These are phyloP conservation scores for Sarcocystis neurona DNA, from an alignment of 169 alveolate genomes.

Conservation along the genomic window DNA sequence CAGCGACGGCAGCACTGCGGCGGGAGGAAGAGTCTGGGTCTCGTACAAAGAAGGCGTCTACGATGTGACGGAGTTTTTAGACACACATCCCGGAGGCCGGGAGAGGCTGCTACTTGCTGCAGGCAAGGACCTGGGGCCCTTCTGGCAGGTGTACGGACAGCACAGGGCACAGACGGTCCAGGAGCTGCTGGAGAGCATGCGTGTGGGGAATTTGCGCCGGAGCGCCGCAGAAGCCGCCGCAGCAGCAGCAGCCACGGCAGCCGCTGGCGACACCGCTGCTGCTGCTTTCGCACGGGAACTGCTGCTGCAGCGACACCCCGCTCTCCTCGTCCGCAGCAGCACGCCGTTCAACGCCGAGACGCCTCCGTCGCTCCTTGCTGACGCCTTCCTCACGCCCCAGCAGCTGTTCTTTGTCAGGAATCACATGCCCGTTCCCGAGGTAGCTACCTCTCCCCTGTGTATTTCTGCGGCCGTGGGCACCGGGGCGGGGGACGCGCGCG, in stretches of 20 bases:
- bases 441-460: conserved; percentile 36
- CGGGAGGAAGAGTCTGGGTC: conserved; percentile 74
- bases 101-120: conserved; percentile 64
- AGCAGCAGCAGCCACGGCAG: no score
- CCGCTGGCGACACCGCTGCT: neutral
- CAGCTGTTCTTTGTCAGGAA: conserved; percentile 70
- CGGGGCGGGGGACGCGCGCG: no score
- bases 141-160: conserved; percentile 73
- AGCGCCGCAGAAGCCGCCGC: no score
- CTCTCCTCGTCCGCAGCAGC: conserved; percentile 45
- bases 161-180: conserved; percentile 68
- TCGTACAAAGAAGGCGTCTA: conserved; percentile 71
- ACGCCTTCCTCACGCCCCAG: conserved; percentile 68
- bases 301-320: conserved; percentile 56
- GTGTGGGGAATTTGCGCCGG: conserved; percentile 74
- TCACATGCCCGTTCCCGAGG: conserved; percentile 73
- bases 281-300: conserved; percentile 47
- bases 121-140: conserved; percentile 74
- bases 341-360: conserved; percentile 75
- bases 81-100: conserved; percentile 64
- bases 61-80: conserved; percentile 72
- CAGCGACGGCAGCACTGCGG: conserved; percentile 55
- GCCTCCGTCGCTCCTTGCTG: conserved; percentile 63
- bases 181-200: conserved; percentile 61
- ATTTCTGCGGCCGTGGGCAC: no score